Percentiles rank a stretch among this genome's conserved stretches.
Evolutionary conservation across 2,329 filamentous ascomycete genomes (phyloP).

Genomic region (Colletotrichum spaethianum): DNA sequence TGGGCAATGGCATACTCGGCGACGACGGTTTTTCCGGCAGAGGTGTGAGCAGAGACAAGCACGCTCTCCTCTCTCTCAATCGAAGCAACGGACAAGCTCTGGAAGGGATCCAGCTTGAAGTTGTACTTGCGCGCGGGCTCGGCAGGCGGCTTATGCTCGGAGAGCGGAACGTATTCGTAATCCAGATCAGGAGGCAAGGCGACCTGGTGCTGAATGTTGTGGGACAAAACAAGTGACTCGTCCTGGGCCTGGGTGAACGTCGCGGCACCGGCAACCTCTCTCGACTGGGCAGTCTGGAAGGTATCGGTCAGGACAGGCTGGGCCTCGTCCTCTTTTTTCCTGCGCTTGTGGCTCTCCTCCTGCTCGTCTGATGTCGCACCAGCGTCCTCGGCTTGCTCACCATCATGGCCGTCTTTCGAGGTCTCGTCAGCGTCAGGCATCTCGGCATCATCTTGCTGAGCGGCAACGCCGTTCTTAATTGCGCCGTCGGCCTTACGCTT

Average conservation of each 20-base stretch:
- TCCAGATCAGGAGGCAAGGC: slow-evolving; percentile 93
- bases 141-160: slow-evolving; percentile 90
- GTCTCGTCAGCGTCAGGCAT: slow-evolving; percentile 62
- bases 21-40: slow-evolving; percentile 97
- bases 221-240: slow-evolving; percentile 84
- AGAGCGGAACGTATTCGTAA: slow-evolving; percentile 95
- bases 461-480: slow-evolving; percentile 69
- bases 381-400: slow-evolving; percentile 47
- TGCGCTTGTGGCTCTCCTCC: slow-evolving; percentile 69
- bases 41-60: slow-evolving; percentile 95
- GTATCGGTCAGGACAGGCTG: slow-evolving; percentile 91
- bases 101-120: slow-evolving; percentile 97
- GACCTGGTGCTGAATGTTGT: slow-evolving; percentile 99
- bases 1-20: slow-evolving; percentile 99
- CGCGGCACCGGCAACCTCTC: slow-evolving; percentile 86
- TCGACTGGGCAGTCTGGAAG: slow-evolving; percentile 94
- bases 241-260: slow-evolving; percentile 76
- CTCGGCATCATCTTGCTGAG: slow-evolving; percentile 51
- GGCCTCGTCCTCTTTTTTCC: slow-evolving; percentile 71
- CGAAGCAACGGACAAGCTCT: slow-evolving; percentile 92
- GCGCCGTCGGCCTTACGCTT: slow-evolving; percentile 90
- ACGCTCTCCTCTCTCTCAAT: slow-evolving; percentile 98
- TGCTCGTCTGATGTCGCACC: slow-evolving; percentile 50
- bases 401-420: slow-evolving; percentile 54
- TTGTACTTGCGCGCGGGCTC: slow-evolving; percentile 87